Base-by-base conservation (phyloP, 208 protist genomes). In the Leptomonas seymouri region DNA sequence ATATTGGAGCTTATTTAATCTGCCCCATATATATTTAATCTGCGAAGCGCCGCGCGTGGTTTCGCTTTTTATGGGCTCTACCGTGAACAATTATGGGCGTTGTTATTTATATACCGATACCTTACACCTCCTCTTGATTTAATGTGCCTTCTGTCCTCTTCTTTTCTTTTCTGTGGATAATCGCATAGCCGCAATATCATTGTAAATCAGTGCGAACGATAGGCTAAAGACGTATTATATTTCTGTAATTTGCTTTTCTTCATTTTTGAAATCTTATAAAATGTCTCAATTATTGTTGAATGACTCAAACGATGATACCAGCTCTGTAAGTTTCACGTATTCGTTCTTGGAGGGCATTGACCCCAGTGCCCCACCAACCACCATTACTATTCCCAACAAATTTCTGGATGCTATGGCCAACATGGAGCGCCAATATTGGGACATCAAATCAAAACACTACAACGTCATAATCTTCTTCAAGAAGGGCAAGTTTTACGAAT, bases 401-500 rank as follows among this genome's bases (percentile, higher is more conserved):
- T 79, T 84, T 30, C 80, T 97, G 12, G 83, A 84, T 41, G 81
- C 80, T 11, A 97, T 98, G 89, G 94, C 72, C 11, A 82, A 80
- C 41, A 97, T 98, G 89, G 96, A 99, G 82, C 81, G 93, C 4
- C 97, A 99, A 71, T 99, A 98, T 66, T 99, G 97, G 97, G 85
- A 93, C 28, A 98, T 98, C 25, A 99, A 99, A 72, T 67, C 78
- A 44, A 74, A 94, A 14, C 65, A 97, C 61, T 98, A 85, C 80
- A 96, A 98, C 68, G 84, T 94, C 15, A 30, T 99, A 14, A 77
- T 99, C 21, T 98, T 99, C 46, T 99, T 98, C 76, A 98, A 98
- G 71, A 99, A 99, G 76, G 97, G 95, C 23, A 97, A 96, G 57
- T 98, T 98, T 81, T 99, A 98, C 82, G 97, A 98, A 67, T 74